Percentiles rank a stretch among this genome's conserved stretches.
Evolutionary conservation across 2,329 filamentous ascomycete genomes (phyloP).

Genomic region (Chaetomiaceae sp.): DNA sequence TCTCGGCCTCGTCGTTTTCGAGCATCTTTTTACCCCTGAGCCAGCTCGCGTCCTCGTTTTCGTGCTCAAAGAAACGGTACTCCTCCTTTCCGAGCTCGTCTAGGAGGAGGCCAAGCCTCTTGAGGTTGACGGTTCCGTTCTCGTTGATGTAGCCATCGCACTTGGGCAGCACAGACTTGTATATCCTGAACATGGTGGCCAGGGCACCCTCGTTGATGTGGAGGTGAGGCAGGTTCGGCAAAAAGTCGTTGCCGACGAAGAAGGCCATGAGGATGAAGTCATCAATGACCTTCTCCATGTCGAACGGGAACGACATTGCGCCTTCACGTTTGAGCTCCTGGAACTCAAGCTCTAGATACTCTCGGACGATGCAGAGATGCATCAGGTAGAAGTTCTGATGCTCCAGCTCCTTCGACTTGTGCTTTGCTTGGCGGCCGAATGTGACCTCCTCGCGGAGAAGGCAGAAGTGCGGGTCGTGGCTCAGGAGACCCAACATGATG

Average conservation of each 20-base stretch:
- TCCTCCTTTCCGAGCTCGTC: conserved; percentile 85
- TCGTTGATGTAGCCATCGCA: conserved; percentile 96
- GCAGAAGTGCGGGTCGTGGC: conserved; percentile 97
- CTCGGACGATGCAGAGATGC: conserved; percentile 94
- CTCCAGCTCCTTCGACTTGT: conserved; percentile 92
- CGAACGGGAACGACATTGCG: conserved; percentile 70
- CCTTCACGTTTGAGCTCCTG: conserved; percentile 75
- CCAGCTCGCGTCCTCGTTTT: conserved; percentile 86
- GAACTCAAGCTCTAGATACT: conserved; percentile 95
- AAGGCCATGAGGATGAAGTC: conserved; percentile 99
- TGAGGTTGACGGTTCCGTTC: conserved; percentile 82
- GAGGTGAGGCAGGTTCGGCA: conserved; percentile 90
- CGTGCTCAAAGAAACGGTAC: conserved; percentile 85
- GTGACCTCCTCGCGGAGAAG: conserved; percentile 95
- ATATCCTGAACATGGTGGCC: conserved; percentile 94
- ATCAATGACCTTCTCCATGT: conserved; percentile 95
- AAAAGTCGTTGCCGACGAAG: conserved; percentile 98
- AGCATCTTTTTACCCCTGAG: conserved; percentile 79
- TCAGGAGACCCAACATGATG: conserved; percentile 96
- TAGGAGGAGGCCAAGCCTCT: conserved; percentile 70
- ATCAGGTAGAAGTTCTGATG: conserved; percentile 98
- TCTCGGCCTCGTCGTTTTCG: conserved; percentile 61
- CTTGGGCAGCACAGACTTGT: conserved; percentile 83
- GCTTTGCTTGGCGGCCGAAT: conserved; percentile 81
- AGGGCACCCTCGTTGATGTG: conserved; percentile 98